Percentiles rank a stretch among this genome's conserved stretches.
phyloP scores from a whole-genome alignment of 306 rosid genomes.

The Pyrus betulifolia region DNA sequence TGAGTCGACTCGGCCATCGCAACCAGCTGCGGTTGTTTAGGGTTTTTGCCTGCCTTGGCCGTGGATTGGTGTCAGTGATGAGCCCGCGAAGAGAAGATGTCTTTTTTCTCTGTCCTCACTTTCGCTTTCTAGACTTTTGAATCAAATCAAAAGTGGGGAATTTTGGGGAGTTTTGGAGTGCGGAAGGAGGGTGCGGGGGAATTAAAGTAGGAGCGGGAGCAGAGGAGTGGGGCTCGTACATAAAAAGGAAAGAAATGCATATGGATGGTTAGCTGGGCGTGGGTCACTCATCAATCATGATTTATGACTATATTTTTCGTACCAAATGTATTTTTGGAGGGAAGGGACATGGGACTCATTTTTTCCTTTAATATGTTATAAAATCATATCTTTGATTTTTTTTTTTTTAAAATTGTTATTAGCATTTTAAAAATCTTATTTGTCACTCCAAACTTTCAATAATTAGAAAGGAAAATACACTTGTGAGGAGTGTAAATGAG shows the following conservation, averaged over 20 bases:
- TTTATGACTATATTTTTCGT: not conserved
- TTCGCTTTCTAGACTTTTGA: not conserved
- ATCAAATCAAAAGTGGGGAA: not conserved
- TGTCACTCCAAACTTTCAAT: too few relatives aligned
- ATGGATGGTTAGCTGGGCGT: not conserved
- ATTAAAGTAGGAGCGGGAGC: not conserved
- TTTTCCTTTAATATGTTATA: too few relatives aligned
- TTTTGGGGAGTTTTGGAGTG: not conserved
- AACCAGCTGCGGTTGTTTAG: not conserved
- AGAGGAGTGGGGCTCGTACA: not conserved
- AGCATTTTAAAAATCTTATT: too few relatives aligned
- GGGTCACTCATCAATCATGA: not conserved
- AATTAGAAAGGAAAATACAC: too few relatives aligned
- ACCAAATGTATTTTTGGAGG: not conserved
- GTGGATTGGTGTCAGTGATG: not conserved
- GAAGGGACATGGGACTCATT: not conserved
- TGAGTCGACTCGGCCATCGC: constrained; percentile 33
- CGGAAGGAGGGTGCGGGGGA: not conserved
- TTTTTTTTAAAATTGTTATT: too few relatives aligned
- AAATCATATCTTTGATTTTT: too few relatives aligned
- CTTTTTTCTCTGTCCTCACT: not conserved
- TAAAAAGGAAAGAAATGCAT: not conserved
- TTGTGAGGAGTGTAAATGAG: too few relatives aligned
- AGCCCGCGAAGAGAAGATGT: not conserved
- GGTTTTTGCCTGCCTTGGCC: not conserved